phyloP scores from a whole-genome alignment of 768 basidiomycete genomes.

The Rhizopogon vinicolor region DNA sequence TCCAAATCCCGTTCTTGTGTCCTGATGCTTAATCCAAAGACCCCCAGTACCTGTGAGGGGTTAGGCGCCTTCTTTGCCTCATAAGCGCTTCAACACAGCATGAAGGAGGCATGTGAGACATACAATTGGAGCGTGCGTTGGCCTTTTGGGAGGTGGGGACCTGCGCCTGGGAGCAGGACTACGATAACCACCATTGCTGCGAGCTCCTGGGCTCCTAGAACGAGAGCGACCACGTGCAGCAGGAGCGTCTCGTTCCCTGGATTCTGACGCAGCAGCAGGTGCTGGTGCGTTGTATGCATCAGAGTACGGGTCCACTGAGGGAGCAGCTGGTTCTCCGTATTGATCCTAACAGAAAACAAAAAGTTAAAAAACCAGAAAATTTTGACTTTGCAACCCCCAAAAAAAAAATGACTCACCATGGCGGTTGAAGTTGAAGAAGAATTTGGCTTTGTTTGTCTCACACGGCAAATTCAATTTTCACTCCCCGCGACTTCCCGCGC shows the following conservation, averaged over 20 bases:
- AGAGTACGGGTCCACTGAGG: slow-evolving; percentile 74
- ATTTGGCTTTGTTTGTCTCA: slow-evolving; percentile 43
- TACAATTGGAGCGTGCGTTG: slow-evolving; percentile 72
- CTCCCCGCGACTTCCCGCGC: slow-evolving; percentile 12
- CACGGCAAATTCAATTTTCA: slow-evolving; percentile 21
- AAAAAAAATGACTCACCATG: slow-evolving; percentile 64
- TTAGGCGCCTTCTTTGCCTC: slow-evolving; percentile 69
- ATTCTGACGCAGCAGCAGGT: slow-evolving; percentile 36
- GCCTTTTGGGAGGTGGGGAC: slow-evolving; percentile 58
- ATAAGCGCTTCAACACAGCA: slow-evolving; percentile 29
- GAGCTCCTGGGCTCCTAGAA: slow-evolving; percentile 58
- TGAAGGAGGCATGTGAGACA: slow-evolving; percentile 26
- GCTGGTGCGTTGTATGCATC: slow-evolving; percentile 75
- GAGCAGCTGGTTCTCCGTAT: slow-evolving; percentile 61
- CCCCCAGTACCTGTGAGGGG: slow-evolving; percentile 86
- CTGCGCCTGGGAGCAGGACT: slow-evolving; percentile 55
- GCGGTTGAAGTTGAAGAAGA: slow-evolving; percentile 48
- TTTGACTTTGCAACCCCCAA: slow-evolving; percentile 4
- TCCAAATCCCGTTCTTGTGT: slow-evolving; percentile 93
- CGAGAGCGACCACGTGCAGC: slow-evolving; percentile 66
- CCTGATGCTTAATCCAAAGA: slow-evolving; percentile 97
- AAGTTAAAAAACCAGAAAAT: neutral
- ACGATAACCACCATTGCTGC: slow-evolving; percentile 44
- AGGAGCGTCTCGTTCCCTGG: slow-evolving; percentile 52
- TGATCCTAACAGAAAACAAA: slow-evolving; percentile 27